Conservation (phyloP, 2,329 filamentous ascomycete species). For the Blastomyces emzantsi region DNA sequence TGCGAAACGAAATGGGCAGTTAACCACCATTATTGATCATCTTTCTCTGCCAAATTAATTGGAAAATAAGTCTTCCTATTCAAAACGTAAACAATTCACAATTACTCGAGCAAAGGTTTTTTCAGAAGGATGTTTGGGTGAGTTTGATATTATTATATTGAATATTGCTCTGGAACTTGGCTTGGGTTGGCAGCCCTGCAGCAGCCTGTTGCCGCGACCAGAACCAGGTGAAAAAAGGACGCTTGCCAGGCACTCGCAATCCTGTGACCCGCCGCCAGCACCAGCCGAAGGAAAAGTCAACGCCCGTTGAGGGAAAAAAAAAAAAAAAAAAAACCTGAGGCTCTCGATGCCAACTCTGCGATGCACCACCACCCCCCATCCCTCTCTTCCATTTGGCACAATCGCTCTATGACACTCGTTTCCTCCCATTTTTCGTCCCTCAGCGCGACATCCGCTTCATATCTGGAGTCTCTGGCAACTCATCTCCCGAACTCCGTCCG, state of each 20-base stretch:
- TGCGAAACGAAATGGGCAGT: not conserved
- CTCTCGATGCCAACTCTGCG: constrained; percentile 2
- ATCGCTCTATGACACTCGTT: constrained; percentile 31
- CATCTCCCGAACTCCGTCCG: constrained; percentile 21
- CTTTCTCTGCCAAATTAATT: not conserved
- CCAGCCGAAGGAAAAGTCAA: not conserved
- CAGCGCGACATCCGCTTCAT: constrained; percentile 34
- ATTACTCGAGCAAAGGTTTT: not conserved
- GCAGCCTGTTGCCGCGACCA: not conserved
- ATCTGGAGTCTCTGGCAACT: constrained; percentile 29
- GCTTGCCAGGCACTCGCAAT: not conserved
- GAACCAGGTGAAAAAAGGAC: not conserved
- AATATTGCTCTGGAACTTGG: constrained; percentile 5
- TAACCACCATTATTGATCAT: not conserved
- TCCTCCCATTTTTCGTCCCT: constrained; percentile 31
- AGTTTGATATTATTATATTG: not conserved
- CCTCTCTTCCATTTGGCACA: not conserved
- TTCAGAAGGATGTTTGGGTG: not conserved
- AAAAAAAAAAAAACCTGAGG: not conserved
- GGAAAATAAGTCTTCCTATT: not conserved
- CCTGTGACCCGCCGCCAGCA: not conserved
- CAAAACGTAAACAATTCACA: not conserved
- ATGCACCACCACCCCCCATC: constrained; percentile 3
- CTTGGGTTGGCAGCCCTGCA: not conserved
- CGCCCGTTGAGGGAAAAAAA: not conserved